These are phyloP conservation scores for Pythium vanterpoolii DNA, from an alignment of 352 stramenopile genomes.

Conservation along the genomic window DNA sequence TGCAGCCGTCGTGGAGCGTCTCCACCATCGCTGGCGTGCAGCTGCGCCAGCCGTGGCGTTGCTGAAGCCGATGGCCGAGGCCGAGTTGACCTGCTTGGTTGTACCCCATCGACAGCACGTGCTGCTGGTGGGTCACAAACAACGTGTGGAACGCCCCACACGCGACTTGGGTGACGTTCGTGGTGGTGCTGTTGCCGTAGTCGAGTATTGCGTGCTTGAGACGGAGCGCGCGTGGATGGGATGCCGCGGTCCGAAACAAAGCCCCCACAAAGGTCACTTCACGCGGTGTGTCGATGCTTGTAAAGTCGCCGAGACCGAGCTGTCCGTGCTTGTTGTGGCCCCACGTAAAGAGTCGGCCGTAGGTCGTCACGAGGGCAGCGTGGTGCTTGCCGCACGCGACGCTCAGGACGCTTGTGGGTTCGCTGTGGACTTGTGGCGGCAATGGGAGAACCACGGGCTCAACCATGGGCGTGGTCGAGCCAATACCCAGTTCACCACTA, in stretches of 20 bases:
- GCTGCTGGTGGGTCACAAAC: conserved; percentile 74
- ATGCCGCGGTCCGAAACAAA: conserved; percentile 27
- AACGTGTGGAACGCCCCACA: conserved; percentile 71
- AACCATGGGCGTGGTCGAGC: conserved; percentile 29
- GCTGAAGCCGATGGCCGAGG: conserved; percentile 56
- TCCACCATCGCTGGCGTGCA: conserved; percentile 53
- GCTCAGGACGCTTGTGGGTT: conserved; percentile 38
- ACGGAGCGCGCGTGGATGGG: conserved; percentile 44
- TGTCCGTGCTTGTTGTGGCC: conserved; percentile 75
- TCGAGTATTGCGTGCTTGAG: conserved; percentile 59
- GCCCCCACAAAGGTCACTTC: conserved; percentile 54
- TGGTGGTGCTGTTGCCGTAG: conserved; percentile 32
- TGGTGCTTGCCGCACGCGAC: conserved; percentile 77
- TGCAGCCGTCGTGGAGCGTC: conserved; percentile 44
- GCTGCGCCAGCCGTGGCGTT: conserved; percentile 64
- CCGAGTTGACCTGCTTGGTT: conserved; percentile 77
- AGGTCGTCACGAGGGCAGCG: conserved; percentile 50
- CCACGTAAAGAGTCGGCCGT: conserved; percentile 70
- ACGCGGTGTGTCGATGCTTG: conserved; percentile 33
- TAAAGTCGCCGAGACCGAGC: conserved; percentile 57
- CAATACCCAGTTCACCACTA: conserved; percentile 59
- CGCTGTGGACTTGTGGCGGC: conserved; percentile 30
- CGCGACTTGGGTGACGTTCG: conserved; percentile 65
- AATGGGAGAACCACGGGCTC: conserved; percentile 41
- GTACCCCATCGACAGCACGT: conserved; percentile 74